Percentiles rank a stretch among this genome's conserved stretches.
Evolutionary conservation across 2,329 filamentous ascomycete species (phyloP).

Genomic region (Remersonia thermophila): DNA sequence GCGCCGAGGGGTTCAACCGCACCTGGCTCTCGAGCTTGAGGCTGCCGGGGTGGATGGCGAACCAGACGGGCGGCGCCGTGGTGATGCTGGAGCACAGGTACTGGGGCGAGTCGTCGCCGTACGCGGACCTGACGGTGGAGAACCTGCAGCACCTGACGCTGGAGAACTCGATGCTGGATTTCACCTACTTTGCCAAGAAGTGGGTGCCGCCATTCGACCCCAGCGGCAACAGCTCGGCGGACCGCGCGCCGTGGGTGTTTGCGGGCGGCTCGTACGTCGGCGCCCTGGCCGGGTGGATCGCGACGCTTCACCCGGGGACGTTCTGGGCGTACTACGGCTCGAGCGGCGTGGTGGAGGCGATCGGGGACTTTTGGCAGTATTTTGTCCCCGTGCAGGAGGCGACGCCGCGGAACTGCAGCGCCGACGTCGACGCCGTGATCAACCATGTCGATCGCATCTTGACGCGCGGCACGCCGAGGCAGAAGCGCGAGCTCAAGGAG

Average conservation of each 20-base stretch:
- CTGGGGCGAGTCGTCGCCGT: conserved; percentile 30
- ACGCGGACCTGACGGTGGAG: conserved; percentile 22
- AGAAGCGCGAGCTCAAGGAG: conserved; percentile 33
- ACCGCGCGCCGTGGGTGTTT: conserved; percentile 41
- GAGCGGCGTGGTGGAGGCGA: conserved; percentile 40
- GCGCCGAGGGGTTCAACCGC: conserved; percentile 23
- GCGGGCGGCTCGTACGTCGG: conserved; percentile 44
- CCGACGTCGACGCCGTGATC: conserved; percentile 38
- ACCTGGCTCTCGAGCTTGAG: conserved; percentile 31
- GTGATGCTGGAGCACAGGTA: conserved; percentile 32
- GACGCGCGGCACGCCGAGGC: conserved; percentile 25
- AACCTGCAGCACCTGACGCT: conserved; percentile 30
- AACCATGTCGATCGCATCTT: conserved; percentile 37
- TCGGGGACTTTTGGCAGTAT: conserved; percentile 43
- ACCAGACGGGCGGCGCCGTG: conserved; percentile 28
- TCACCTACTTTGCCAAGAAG: conserved; percentile 29
- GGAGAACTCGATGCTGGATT: conserved; percentile 29
- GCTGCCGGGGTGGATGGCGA: conserved; percentile 27
- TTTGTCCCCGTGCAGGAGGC: conserved; percentile 41
- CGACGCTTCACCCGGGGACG: conserved; percentile 38
- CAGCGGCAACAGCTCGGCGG: conserved; percentile 31
- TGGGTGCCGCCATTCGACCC: conserved; percentile 39
- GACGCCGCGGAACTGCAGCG: conserved; percentile 44
- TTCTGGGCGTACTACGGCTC: conserved; percentile 48
- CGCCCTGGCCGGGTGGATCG: conserved; percentile 41